These are phyloP conservation scores for Pleurotus sapidus DNA, from an alignment of 768 basidiomycete species.

Conservation along the genomic window DNA sequence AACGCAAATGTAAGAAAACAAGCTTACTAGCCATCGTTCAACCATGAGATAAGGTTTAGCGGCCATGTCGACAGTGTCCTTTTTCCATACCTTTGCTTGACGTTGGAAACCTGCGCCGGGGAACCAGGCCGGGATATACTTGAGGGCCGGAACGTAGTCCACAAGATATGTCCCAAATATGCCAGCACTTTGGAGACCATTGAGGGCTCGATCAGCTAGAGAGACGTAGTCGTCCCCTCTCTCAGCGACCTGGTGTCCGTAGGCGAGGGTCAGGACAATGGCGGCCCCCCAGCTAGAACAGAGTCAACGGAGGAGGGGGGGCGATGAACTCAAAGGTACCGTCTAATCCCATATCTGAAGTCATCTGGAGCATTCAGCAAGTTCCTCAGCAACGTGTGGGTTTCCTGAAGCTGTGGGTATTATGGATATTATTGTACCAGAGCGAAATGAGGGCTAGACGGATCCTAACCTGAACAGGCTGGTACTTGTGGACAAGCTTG, in stretches of 20 bases:
- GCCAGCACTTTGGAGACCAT: slow-evolving; percentile 31
- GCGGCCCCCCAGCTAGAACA: slow-evolving; percentile 29
- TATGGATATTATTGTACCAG: slow-evolving; percentile 18
- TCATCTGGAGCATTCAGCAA: slow-evolving; percentile 32
- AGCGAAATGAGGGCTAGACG: slow-evolving; percentile 13
- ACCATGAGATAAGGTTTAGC: slow-evolving; percentile 36
- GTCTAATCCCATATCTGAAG: slow-evolving; percentile 33
- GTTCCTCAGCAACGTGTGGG: slow-evolving; percentile 33
- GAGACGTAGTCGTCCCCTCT: slow-evolving; percentile 36
- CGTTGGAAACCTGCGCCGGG: slow-evolving; percentile 39
- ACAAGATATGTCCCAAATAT: slow-evolving; percentile 44
- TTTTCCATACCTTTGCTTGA: slow-evolving; percentile 33
- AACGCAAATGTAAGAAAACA: neutral
- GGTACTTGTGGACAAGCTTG: slow-evolving; percentile 20
- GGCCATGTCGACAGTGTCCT: slow-evolving; percentile 30
- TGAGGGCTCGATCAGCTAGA: slow-evolving; percentile 35
- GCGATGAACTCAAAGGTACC: slow-evolving; percentile 14
- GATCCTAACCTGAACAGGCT: slow-evolving; percentile 19
- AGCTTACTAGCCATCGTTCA: slow-evolving; percentile 30
- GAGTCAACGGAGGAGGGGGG: neutral
- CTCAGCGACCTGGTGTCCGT: slow-evolving; percentile 33
- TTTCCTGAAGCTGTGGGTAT: slow-evolving; percentile 22
- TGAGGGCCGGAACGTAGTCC: slow-evolving; percentile 27
- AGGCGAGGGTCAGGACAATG: slow-evolving; percentile 38
- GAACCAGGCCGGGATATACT: slow-evolving; percentile 39